phyloP scores from a whole-genome alignment of 345 rosid species.

The Eutrema japonicum region DNA sequence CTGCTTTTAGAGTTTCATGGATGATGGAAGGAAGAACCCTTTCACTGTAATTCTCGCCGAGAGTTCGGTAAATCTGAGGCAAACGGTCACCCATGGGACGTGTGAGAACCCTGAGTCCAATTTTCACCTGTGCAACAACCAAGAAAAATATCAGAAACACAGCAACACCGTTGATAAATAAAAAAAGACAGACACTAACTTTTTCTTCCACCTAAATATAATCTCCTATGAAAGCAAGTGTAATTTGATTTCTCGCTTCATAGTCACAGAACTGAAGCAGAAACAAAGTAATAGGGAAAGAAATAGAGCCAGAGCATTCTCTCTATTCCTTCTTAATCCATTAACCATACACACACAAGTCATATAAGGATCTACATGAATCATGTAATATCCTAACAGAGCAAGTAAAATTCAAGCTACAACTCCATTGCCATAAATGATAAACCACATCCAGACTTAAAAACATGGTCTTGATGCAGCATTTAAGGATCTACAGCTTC shows the following conservation, averaged over 20 bases:
- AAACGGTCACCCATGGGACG: constrained; percentile 76
- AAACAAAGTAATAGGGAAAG: background rate
- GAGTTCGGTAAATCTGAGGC: constrained; percentile 77
- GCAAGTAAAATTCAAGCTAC: background rate
- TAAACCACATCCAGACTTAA: background rate
- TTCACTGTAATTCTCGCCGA: constrained; percentile 85
- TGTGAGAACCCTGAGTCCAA: constrained; percentile 93
- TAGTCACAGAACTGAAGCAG: background rate
- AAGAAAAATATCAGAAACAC: constrained; percentile 19
- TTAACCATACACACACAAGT: background rate
- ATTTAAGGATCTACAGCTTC: constrained; percentile 12
- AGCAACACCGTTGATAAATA: background rate
- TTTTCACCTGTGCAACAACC: constrained; percentile 65
- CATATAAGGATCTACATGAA: background rate
- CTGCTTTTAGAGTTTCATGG: constrained; percentile 90
- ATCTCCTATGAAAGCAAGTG: background rate
- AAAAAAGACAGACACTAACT: background rate
- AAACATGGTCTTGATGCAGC: constrained; percentile 3
- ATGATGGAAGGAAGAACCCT: constrained; percentile 93
- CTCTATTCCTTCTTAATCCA: background rate
- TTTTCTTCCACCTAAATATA: background rate
- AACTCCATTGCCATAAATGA: constrained; percentile 2
- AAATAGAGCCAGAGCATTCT: background rate
- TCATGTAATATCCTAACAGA: constrained; percentile 4
- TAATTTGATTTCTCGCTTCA: background rate